These are phyloP conservation scores for Lichtheimia corymbifera DNA, from an alignment of 371 early-diverging fungal species.

Conservation along the genomic window DNA sequence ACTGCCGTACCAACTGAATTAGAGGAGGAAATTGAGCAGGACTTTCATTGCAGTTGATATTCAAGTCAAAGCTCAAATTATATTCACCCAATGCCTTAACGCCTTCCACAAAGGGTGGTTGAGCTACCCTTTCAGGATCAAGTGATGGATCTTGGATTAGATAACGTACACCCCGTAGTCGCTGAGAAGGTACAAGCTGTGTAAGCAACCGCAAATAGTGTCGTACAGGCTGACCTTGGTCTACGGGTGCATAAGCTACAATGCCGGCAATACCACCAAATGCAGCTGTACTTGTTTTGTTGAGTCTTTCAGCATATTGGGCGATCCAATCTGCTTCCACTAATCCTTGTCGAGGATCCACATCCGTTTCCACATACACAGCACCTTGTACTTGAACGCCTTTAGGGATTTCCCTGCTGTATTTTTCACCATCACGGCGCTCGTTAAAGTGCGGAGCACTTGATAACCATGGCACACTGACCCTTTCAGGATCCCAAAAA, in stretches of 20 bases:
- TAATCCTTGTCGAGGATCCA: constrained; percentile 26
- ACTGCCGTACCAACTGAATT: constrained; percentile 30
- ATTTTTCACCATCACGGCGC: constrained; percentile 21
- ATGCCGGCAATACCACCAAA: constrained; percentile 45
- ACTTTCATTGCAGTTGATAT: constrained; percentile 31
- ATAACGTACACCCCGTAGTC: constrained; percentile 39
- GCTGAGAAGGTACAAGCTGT: constrained; percentile 16
- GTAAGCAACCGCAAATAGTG: constrained; percentile 30
- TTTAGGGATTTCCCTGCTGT: constrained; percentile 4
- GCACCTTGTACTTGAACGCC: constrained; percentile 11
- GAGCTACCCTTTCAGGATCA: constrained; percentile 27
- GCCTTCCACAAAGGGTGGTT: constrained; percentile 30
- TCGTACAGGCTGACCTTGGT: constrained; percentile 32
- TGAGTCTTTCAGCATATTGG: constrained; percentile 25
- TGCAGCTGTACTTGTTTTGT: constrained; percentile 1
- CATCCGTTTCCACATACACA: constrained; percentile 32
- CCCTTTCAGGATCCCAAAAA: constrained; percentile 42
- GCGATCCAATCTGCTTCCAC: constrained; percentile 48
- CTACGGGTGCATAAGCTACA: constrained; percentile 48
- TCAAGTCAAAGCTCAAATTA: constrained; percentile 40
- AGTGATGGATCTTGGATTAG: constrained; percentile 35
- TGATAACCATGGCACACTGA: constrained; percentile 34
- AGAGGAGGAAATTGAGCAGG: constrained; percentile 47
- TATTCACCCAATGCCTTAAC: constrained; percentile 29
- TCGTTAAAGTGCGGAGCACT: constrained; percentile 17